Evolutionary conservation across 257 asterid species (phyloP), one percentile per base, ranked within the genome.

Genomic region (Petrea volubilis): DNA sequence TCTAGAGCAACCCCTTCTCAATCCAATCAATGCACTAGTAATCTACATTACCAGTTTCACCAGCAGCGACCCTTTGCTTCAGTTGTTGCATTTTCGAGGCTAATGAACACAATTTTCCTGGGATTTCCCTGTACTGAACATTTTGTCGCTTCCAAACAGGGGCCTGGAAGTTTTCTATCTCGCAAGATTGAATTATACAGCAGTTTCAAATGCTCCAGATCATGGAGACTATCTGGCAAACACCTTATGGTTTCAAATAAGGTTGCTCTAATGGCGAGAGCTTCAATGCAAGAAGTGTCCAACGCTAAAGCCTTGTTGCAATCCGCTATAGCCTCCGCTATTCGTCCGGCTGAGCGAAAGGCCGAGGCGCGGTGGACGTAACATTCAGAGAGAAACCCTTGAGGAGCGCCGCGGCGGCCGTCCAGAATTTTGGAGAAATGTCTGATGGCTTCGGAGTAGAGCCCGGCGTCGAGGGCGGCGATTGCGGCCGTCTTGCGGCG

Each of bases 181-280:
- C 97, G 86, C 1, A 95, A 70, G 53, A 90, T 88, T 0, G 99
- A 87, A 78, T 92, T 95, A 69, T 92, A 95, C 68, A 95, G 77
- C 23, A 95, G 92, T 64, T 92, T 95, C 46, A 95, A 70, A 76
- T 95, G 99, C 79, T 95, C 99, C 2, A 95, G 84, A 76, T 95
- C 99, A 38, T 95, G 99, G 41, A 95, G 98, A 11, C 93, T 83
- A 33, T 95, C 98, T 0, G 98, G 96, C 23, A 92, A 63, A 64
- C 99, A 88, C 60, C 93, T 64, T 5, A 95, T 83, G 62, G 91
- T 70, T 52, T 95, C 98, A 23, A 90, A 92, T 20, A 95, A 64
- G 7, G 88, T 69, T 0, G 99, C 99, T 71, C 98, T 69, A 2
- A 87, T 78, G 31, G 86, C 80, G 68, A 95, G 90, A 5, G 99